Evolutionary conservation across 768 basidiomycete genomes (phyloP), one percentile per base, ranked within the genome.

Genomic region (Amanita inopinata): DNA sequence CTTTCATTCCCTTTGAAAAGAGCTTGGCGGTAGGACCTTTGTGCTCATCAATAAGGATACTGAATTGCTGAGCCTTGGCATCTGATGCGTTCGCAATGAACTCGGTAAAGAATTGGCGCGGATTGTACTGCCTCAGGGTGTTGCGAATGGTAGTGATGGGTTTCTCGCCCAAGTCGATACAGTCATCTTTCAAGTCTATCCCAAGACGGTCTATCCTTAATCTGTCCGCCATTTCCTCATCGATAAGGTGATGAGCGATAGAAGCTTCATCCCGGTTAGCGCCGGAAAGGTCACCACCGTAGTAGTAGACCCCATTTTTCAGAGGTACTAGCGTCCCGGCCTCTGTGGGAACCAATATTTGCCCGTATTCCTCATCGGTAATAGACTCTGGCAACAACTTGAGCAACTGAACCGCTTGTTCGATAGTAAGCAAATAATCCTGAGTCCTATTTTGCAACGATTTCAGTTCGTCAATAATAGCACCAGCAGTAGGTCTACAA

Each of bases 41-140:
- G 4, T 36, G 28, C n/a, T 64, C 54, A 43, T 74, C 69, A 4
- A 72, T 40, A 1, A 70, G 45, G 14, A 74, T 49, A 2, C 55
- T 50, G 46, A 76, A 71, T n/a, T 55, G 49, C 2, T 59, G 63
- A 0, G 74, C 74, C 7, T 54, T 53, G 0, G 74, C 74, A 49
- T 76, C 75, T 4, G 59, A 58, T 1, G 74, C 74, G 44, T 77
- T 77, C 0, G 75, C 75, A 4, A 76, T 45, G 48, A 74, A 74
- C 44, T 77, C 74, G 2, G 61, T 63, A 25, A 68, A 52, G 7
- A 72, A 61, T 40, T 74, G 69, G 5, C 60, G 56, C 5, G 60
- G 58, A 4, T 59, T 60, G 38, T 76, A 76, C 15, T 67, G 59
- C 12, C 49, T 53, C 8, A 76, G 53, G 0, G 63, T 63, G 10